A percentile compares a stretch with the other conserved stretches of the same genome.
These are phyloP conservation scores for Talaromyces wortmannii DNA, from an alignment of 495 filamentous ascomycete genomes.

Conservation along the genomic window DNA sequence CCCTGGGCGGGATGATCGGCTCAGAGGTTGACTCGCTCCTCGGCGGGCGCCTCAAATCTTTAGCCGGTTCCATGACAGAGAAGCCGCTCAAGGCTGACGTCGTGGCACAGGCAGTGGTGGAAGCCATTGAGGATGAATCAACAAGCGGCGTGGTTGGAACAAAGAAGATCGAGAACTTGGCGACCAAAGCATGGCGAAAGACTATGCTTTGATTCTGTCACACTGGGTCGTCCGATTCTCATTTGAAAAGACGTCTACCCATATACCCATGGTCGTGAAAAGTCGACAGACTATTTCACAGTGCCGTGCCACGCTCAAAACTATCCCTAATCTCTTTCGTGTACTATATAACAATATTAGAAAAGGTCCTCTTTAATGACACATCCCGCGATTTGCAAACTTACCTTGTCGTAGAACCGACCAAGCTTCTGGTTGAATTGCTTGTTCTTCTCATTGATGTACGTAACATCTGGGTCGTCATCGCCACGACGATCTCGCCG, in stretches of 20 bases:
- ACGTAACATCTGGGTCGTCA: constrained; percentile 86
- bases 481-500: constrained; percentile 68
- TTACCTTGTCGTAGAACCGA: constrained; percentile 91
- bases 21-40: constrained; percentile 65
- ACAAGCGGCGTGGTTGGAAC: constrained; percentile 65
- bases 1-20: constrained; percentile 60
- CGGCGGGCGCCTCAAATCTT: constrained; percentile 61
- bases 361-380: background rate
- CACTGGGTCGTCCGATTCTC: background rate
- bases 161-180: constrained; percentile 64
- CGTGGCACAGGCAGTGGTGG: constrained; percentile 78
- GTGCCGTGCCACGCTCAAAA: constrained; percentile 93
- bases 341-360: constrained; percentile 53
- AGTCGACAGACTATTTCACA: constrained; percentile 20
- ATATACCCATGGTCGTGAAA: background rate
- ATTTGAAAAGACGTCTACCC: background rate
- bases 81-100: constrained; percentile 83
- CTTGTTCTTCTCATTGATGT: constrained; percentile 99
- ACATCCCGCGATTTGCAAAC: constrained; percentile 9
- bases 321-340: constrained; percentile 95
- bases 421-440: constrained; percentile 97
- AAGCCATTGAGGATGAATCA: constrained; percentile 63
- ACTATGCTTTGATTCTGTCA: constrained; percentile 57
- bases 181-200: constrained; percentile 71
- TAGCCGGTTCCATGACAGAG: constrained; percentile 72